Conservation (phyloP, 1,284 basidiomycete species). For the Boletus subluridellus region DNA sequence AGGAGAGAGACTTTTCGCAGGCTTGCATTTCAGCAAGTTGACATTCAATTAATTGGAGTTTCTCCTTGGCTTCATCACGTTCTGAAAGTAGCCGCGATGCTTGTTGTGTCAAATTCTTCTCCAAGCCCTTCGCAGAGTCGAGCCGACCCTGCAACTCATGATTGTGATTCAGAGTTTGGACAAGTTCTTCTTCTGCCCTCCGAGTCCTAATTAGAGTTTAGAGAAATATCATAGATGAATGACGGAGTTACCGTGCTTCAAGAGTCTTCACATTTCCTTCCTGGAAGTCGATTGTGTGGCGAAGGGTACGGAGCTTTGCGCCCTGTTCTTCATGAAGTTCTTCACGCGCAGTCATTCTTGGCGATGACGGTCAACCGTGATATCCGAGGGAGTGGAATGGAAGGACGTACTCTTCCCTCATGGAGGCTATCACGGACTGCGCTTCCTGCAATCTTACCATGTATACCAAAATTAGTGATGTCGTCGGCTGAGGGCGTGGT, state of each 20-base stretch:
- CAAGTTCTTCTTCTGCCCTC: constrained; percentile 21
- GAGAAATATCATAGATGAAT: not conserved
- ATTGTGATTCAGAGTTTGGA: constrained; percentile 16
- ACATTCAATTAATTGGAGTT: constrained; percentile 13
- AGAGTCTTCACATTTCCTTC: constrained; percentile 27
- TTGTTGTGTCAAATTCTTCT: constrained; percentile 29
- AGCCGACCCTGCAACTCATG: constrained; percentile 33
- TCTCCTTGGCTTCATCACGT: constrained; percentile 25
- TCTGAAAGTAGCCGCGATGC: constrained; percentile 26
- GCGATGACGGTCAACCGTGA: constrained; percentile 14
- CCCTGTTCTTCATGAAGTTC: constrained; percentile 24
- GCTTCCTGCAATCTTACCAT: constrained; percentile 28
- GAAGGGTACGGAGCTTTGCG: constrained; percentile 29
- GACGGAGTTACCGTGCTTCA: constrained; percentile 26
- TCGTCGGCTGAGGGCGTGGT: not conserved
- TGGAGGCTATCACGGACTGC: constrained; percentile 26
- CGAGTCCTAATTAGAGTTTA: constrained; percentile 23
- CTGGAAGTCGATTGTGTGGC: constrained; percentile 32
- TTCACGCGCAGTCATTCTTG: constrained; percentile 26
- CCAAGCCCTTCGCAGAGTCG: constrained; percentile 25
- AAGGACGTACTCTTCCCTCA: constrained; percentile 34
- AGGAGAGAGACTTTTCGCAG: constrained; percentile 17
- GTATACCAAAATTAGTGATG: constrained; percentile 14
- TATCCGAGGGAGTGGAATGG: constrained; percentile 15
- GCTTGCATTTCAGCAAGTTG: constrained; percentile 20